Evolutionary conservation across 2,329 filamentous ascomycete species (phyloP), one percentile per base, ranked within the genome.

Genomic region (Colletotrichum sp.): DNA sequence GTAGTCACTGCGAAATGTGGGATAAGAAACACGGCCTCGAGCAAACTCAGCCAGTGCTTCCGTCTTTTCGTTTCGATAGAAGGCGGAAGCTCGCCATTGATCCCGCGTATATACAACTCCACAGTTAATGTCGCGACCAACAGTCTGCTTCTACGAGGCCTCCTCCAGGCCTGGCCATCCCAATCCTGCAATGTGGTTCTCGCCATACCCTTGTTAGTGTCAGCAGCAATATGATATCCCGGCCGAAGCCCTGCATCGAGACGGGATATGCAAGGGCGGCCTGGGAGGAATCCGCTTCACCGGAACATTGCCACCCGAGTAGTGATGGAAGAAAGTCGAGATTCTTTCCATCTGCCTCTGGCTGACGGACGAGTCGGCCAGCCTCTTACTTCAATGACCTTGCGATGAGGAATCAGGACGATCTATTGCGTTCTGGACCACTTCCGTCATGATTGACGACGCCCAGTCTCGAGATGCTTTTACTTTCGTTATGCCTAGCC

Each of bases 401-500:
- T 62, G 62, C 62, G 30, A 72, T 67, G 36, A 67, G 68, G 15
- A 72, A 66, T 52, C 24, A 52, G n/a, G 68, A 18, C 34, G 62
- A 75, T 55, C 62, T 16, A 72, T 72, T 39, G 62, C 55, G 72
- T 72, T 75, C 68, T 67, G 30, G 36, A 55, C 72, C 62, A 52
- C 72, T 39, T 67, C 21, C 63, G 52, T 63, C 72, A 72, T 24
- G 8, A 63, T 7, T 44, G 68, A 67, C 62, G 30, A 32, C 21
- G 34, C 62, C 36, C 34, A 67, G 62, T 55, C 66, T 15, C 18
- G 16, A 6, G n/a, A n/a, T n/a, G 15, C 24, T 16, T 30, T 65
- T 13, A 15, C 63, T 13, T 65, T 8, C n/a, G 36, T 26, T 44
- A 3, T 39, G n/a, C 24, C 55, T 30, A 30, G 24, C 13, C 16